Evolutionary conservation across 1,284 basidiomycete genomes (phyloP), one percentile per base, ranked within the genome.

Genomic region (Puccinia coronata): DNA sequence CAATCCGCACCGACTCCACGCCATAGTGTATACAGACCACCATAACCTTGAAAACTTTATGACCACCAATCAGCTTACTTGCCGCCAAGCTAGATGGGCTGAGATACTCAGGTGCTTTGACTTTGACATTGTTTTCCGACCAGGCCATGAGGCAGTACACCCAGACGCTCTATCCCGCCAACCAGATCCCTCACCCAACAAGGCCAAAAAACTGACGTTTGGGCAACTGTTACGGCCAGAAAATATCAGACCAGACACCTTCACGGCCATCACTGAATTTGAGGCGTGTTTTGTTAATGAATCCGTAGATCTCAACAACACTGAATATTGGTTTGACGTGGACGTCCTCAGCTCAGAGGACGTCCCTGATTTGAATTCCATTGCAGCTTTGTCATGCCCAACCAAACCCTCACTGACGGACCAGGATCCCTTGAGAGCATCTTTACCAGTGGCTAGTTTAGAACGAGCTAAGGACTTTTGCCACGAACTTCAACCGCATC

Each of bases 11-110:
- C n/a, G n/a, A n/a, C n/a, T n/a, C n/a, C n/a, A n/a, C n/a, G n/a
- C n/a, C n/a, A n/a, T n/a, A n/a, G n/a, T n/a, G n/a, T n/a, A n/a
- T n/a, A n/a, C n/a, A n/a, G n/a, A n/a, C n/a, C n/a, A n/a, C n/a
- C n/a, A n/a, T n/a, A n/a, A n/a, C n/a, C n/a, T n/a, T n/a, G n/a
- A n/a, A n/a, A n/a, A n/a, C n/a, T n/a, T n/a, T n/a, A n/a, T n/a
- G n/a, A n/a, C n/a, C n/a, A n/a, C n/a, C n/a, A n/a, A n/a, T n/a
- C n/a, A n/a, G n/a, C n/a, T n/a, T n/a, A n/a, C n/a, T n/a, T n/a
- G n/a, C n/a, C n/a, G 39, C n/a, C 20, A 73, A 36, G 71, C 71
- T 9, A 16, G 49, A 14, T 73, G 51, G 51, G 51, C 71, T 8
- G 70, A 53, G 39, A 12, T 55, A 34, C 31, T 55, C 31, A 18